Base-by-base conservation (phyloP, 2,329 filamentous ascomycete genomes). In the Xylariaceae sp. region DNA sequence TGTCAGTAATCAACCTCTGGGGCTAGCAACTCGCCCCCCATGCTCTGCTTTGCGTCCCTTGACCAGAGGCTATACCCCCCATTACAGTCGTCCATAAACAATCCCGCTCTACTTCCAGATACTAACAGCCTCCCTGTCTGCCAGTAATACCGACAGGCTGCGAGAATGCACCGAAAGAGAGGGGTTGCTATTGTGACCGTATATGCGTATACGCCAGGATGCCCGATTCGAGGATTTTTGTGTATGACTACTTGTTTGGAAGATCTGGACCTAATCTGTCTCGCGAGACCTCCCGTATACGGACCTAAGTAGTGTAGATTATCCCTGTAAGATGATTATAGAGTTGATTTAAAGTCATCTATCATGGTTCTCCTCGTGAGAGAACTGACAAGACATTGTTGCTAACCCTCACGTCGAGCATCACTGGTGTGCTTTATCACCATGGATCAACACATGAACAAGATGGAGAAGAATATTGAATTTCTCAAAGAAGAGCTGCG, bases 401-500 rank as follows among this genome's bases (percentile, higher is more conserved):
- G 11, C 18, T 36, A 18, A 24, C 20, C 18, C 30, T 16, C 18
- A 39, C 21, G 29, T 24, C 33, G 20, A 8, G 32, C 32, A 46
- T 37, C 33, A 46, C 15, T 30, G 29, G 16, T 26, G 16, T 33
- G 26, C 52, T 21, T 42, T 42, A 37, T 40, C 41, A 49, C 23
- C 48, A 67, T 65, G 62, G 59, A 41, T 30, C 40, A 15, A 13
- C 24, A 23, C 4, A 35, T 35, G 24, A 16, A 33, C 4, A 45
- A 37, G n/a, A 57, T 67, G 46, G 60, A 64, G 50, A 60, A 44
- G 18, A 59, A 53, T 13, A 50, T 61, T 6, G 43, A 59, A 10
- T 51, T 50, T 33, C 42, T 68, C 7, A 64, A 70, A 57, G 56
- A 71, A 11, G 70, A 74, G 50, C 43, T 75, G 9, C 61, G 61